A percentile compares a stretch with the other conserved stretches of the same genome.
These are phyloP conservation scores for Capronia epimyces DNA, from an alignment of 2,329 filamentous ascomycete species.

Conservation along the genomic window DNA sequence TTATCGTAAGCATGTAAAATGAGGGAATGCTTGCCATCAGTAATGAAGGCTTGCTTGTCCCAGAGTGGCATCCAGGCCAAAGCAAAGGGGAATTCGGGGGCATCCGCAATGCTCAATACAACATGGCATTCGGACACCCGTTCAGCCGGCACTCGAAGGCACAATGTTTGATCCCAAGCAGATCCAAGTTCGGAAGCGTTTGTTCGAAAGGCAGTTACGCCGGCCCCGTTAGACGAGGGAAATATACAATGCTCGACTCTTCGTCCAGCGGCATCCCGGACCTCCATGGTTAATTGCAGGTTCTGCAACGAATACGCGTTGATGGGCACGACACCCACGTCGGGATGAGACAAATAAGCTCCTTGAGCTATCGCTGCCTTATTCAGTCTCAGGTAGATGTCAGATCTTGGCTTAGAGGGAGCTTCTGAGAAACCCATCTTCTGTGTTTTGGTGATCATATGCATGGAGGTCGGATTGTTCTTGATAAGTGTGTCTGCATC, in stretches of 20 bases:
- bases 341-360: constrained; percentile 60
- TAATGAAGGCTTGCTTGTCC: constrained; percentile 83
- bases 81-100: constrained; percentile 82
- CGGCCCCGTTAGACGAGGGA: constrained; percentile 72
- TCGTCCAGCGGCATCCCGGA: constrained; percentile 71
- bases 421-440: constrained; percentile 94
- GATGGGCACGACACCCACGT: constrained; percentile 73
- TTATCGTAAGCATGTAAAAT: constrained; percentile 90
- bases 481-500: constrained; percentile 79
- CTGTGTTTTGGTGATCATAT: constrained; percentile 71
- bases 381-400: constrained; percentile 86
- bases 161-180: constrained; percentile 81
- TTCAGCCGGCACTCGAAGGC: constrained; percentile 69
- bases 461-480: constrained; percentile 78
- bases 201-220: constrained; percentile 81
- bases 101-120: constrained; percentile 82
- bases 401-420: constrained; percentile 78
- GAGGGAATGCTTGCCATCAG: constrained; percentile 75
- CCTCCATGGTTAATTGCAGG: constrained; percentile 82
- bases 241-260: constrained; percentile 84
- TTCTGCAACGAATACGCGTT: constrained; percentile 63
- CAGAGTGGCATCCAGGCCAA: constrained; percentile 90
- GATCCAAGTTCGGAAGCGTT: constrained; percentile 72
- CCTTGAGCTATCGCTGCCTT: constrained; percentile 70
- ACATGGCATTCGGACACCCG: constrained; percentile 80